A percentile compares a stretch with the other conserved stretches of the same genome.
Evolutionary conservation across 2,329 filamentous ascomycete species (phyloP).

Genomic region (Stachybotrys chlorohalonatus): DNA sequence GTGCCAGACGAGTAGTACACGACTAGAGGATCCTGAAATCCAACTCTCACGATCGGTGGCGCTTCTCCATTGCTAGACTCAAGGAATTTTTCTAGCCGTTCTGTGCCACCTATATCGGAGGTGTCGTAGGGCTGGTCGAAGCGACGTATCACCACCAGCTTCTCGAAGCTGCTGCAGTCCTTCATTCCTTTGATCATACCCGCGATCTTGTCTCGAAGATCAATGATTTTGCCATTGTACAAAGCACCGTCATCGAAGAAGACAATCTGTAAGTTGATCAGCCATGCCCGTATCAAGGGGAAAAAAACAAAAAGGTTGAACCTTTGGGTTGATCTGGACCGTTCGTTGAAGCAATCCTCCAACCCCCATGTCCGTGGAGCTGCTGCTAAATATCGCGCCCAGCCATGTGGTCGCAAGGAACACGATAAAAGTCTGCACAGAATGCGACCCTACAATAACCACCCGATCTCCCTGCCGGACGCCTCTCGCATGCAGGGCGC

Average conservation of each 20-base stretch:
- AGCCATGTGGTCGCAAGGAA: conserved; percentile 62
- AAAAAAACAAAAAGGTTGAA: conserved; percentile 14
- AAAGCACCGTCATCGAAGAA: conserved; percentile 75
- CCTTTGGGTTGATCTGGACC: conserved; percentile 64
- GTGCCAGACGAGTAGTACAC: conserved; percentile 76
- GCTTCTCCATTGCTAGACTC: conserved; percentile 13
- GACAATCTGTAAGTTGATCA: conserved; percentile 40
- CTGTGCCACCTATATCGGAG: conserved; percentile 35
- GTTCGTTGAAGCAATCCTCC: conserved; percentile 68
- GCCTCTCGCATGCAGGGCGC: conserved; percentile 58
- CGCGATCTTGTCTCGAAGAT: conserved; percentile 63
- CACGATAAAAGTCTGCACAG: conserved; percentile 62
- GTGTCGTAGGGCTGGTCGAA: conserved; percentile 55
- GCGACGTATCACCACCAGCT: conserved; percentile 56
- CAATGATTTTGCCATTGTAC: conserved; percentile 69
- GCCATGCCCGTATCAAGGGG: not conserved
- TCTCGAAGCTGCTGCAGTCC: conserved; percentile 49
- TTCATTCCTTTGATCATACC: conserved; percentile 61
- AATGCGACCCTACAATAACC: conserved; percentile 67
- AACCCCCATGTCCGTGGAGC: conserved; percentile 76
- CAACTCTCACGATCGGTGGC: conserved; percentile 46
- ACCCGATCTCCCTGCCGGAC: conserved; percentile 65
- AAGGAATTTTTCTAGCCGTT: conserved; percentile 37
- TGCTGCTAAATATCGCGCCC: conserved; percentile 67
- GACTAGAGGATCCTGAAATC: conserved; percentile 67